A percentile compares a stretch with the other conserved stretches of the same genome.
Evolutionary conservation across 768 basidiomycete genomes (phyloP).

Genomic region (Amanita pallidorosea): DNA sequence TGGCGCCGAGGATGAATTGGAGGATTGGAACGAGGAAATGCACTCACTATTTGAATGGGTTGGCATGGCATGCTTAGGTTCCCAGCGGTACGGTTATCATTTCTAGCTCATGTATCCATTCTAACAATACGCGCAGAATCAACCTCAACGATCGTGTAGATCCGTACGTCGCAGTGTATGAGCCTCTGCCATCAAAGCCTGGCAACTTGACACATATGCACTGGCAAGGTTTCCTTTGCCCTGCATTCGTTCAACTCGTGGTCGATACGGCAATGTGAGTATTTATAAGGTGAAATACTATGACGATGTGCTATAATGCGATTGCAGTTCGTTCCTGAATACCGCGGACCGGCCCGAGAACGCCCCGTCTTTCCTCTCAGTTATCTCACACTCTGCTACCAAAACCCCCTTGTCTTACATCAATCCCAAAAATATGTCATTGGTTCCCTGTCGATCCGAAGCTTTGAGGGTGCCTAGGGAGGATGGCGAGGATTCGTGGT

Average conservation of each 20-base stretch:
- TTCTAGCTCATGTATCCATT: constrained; percentile 1
- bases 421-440: constrained; percentile 1
- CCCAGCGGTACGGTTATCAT: constrained; percentile 41
- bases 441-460: background rate
- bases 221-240: constrained; percentile 51
- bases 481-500: constrained; percentile 7
- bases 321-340: constrained; percentile 1
- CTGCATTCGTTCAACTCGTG: constrained; percentile 40
- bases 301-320: background rate
- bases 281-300: background rate
- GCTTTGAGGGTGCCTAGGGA: constrained; percentile 1
- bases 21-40: constrained; percentile 40
- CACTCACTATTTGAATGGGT: constrained; percentile 58
- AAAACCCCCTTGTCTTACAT: constrained; percentile 6
- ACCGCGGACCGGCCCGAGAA: background rate
- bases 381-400: constrained; percentile 4
- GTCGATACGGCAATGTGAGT: constrained; percentile 35
- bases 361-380: constrained; percentile 1
- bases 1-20: constrained; percentile 21
- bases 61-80: constrained; percentile 55
- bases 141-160: constrained; percentile 53
- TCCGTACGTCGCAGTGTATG: constrained; percentile 60
- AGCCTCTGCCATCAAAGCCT: constrained; percentile 31
- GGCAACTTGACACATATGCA: constrained; percentile 41
- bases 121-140: constrained; percentile 28